Evolutionary conservation across 176 grass and related monocot genomes (phyloP).

Genomic region (Saccharum spontaneum): DNA sequence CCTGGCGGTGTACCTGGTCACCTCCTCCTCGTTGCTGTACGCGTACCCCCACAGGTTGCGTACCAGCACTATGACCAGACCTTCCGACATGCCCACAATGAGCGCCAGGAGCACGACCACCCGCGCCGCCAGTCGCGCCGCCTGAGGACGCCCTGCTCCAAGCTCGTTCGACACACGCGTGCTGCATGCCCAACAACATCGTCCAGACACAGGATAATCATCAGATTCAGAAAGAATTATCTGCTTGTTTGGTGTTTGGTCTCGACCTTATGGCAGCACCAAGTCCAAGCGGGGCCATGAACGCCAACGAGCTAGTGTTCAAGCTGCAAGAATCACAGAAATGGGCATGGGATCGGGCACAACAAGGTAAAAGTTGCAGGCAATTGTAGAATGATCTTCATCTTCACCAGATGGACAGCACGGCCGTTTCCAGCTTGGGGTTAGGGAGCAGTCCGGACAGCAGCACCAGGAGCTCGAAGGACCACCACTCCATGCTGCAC

Average conservation of each 20-base stretch:
- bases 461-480: constrained; percentile 63
- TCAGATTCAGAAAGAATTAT: no score
- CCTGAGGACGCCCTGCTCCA: constrained; percentile 42
- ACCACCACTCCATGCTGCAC: constrained; percentile 65
- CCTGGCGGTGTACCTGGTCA: constrained; percentile 35
- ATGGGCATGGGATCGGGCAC: neutral
- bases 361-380: neutral
- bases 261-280: constrained; percentile 55
- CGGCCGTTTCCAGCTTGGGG: constrained; percentile 59
- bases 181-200: constrained; percentile 5
- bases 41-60: constrained; percentile 66
- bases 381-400: neutral
- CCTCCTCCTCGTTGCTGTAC: constrained; percentile 65
- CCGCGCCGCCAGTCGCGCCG: constrained; percentile 34
- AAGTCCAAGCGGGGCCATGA: constrained; percentile 63
- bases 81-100: constrained; percentile 34
- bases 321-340: constrained; percentile 36
- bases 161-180: constrained; percentile 73
- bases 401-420: constrained; percentile 48
- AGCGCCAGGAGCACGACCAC: constrained; percentile 44
- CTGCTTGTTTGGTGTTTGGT: neutral
- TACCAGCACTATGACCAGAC: constrained; percentile 33
- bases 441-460: constrained; percentile 68
- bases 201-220: neutral
- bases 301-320: constrained; percentile 44